Base-by-base conservation (phyloP, 148 eudicot genomes). In the Rhododendron ferrugineum region DNA sequence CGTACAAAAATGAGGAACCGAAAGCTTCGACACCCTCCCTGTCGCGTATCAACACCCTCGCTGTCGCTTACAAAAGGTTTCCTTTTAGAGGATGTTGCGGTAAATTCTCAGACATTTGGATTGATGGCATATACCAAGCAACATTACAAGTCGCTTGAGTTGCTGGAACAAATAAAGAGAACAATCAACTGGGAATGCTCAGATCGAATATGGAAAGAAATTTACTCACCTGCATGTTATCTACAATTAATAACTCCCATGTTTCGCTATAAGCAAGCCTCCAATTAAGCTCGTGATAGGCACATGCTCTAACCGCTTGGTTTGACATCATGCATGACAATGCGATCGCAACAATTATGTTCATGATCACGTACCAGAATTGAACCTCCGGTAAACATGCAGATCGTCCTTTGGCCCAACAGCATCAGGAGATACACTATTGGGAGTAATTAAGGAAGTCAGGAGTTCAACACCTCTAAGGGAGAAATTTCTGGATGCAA, bases 1-100 rank as follows among this genome's bases (percentile, higher is more conserved):
- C 98, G 56, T 96, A 96, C 88, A n/a, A 34, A 96, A 89, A 86
- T 90, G 94, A 83, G 99, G 99, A 79, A 96, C 97, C 52, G 99
- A 96, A 84, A 96, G 97, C 92, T 96, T 96, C 90, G 93, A 90
- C 85, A 96, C 96, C 89, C 99, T 94, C 92, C 94, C 99, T 1
- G 36, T 34, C 2, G 36, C 36, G 36, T 34, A 34, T 34, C 36
- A 34, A 34, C 36, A 34, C 36, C 36, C 36, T 34, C 36, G 36
- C 36, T 36, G 93, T 78, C 9, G 99, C 99, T 88, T 96, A 94
- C 79, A 94, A 87, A 87, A 96, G 88, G 90, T 96, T 91, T 96
- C 36, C 36, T 34, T 34, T 1, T 34, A 34, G 36, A 34, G 36
- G 36, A 34, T 34, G 36, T 34, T 34, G 99, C 83, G 93, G 94